Evolutionary conservation across 1,284 basidiomycete species (phyloP), one percentile per base, ranked within the genome.

Genomic region (Butyriboletus pseudospeciosus): DNA sequence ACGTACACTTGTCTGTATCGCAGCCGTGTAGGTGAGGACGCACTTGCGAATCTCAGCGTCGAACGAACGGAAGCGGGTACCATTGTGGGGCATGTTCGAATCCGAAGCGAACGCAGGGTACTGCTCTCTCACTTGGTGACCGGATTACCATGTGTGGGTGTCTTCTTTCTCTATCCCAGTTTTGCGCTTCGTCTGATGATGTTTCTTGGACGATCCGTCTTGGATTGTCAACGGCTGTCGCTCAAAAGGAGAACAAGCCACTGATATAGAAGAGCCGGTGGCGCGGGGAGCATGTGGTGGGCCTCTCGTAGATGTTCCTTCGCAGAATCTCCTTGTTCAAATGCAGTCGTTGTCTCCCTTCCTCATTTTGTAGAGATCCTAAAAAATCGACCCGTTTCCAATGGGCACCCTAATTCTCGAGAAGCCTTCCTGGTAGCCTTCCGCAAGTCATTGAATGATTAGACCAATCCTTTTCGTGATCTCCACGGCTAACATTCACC

Each of bases 1-100:
- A 5, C 13, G 20, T 34, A 25, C 12, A 16, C 25, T 5, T 12
- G 9, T 7, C 7, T 14, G 7, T 37, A 28, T 17, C 13, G n/a
- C 32, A 20, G 9, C 7, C n/a, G 1, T 28, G 47, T 58, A 92
- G 89, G 91, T 53, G 97, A 99, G 74, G 97, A 99, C 67, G 97
- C 96, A 0, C 74, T 99, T 36, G 96, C 97, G 42, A 99, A 99
- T 71, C 73, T 98, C 59, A 94, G 91, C 62, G 88, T 99, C 59
- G 97, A 99, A 70, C 83, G 90, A 66, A 87, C 90, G 40, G 90
- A 94, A 52, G 76, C 75, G 14, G 93, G 93, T 1, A 81, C 79
- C 7, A 88, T 97, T 63, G 87, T 87, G 28, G 94, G 94, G 0
- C 94, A 96, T 73, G 92, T 96, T 25, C 83, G 94, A 50, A 97